phyloP scores from a whole-genome alignment of 2,329 filamentous ascomycete genomes.

The Botrytis fragariae region DNA sequence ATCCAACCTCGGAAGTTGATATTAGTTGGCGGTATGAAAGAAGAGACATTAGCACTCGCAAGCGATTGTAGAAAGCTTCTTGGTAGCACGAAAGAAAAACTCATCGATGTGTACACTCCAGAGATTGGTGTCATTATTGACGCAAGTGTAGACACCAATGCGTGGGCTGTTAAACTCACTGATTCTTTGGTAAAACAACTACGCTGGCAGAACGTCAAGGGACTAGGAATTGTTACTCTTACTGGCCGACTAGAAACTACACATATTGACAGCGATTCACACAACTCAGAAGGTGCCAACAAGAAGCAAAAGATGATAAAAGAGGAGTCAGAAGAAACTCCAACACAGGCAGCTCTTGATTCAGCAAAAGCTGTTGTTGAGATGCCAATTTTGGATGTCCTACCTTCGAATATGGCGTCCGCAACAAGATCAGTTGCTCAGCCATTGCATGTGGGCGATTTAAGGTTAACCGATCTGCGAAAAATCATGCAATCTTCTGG shows the following conservation, averaged over 20 bases:
- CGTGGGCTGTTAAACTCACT: slow-evolving; percentile 91
- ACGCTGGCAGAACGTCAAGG: slow-evolving; percentile 92
- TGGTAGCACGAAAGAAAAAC: slow-evolving; percentile 47
- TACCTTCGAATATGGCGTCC: slow-evolving; percentile 61
- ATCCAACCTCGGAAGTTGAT: slow-evolving; percentile 94
- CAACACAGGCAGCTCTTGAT: slow-evolving; percentile 26
- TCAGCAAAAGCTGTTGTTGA: slow-evolving; percentile 24
- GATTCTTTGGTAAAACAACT: slow-evolving; percentile 80
- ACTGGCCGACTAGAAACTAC: slow-evolving; percentile 67
- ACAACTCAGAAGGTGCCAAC: slow-evolving; percentile 42
- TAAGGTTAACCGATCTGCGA: slow-evolving; percentile 83
- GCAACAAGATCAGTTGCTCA: slow-evolving; percentile 75
- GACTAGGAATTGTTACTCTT: slow-evolving; percentile 87
- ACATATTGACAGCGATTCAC: slow-evolving; percentile 41
- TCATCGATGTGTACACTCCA: slow-evolving; percentile 76
- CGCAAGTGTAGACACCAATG: slow-evolving; percentile 95
- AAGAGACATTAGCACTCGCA: slow-evolving; percentile 77
- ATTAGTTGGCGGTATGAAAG: slow-evolving; percentile 74
- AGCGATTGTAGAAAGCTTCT: slow-evolving; percentile 73
- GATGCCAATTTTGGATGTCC: slow-evolving; percentile 44
- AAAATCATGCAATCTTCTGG: slow-evolving; percentile 78
- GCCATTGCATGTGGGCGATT: slow-evolving; percentile 90
- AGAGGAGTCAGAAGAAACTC: slow-evolving; percentile 42
- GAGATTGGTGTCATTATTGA: slow-evolving; percentile 70
- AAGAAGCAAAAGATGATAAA: slow-evolving; percentile 47